A percentile compares a stretch with the other conserved stretches of the same genome.
phyloP scores from a whole-genome alignment of 768 basidiomycete genomes.

The Coprinellus micaceus region DNA sequence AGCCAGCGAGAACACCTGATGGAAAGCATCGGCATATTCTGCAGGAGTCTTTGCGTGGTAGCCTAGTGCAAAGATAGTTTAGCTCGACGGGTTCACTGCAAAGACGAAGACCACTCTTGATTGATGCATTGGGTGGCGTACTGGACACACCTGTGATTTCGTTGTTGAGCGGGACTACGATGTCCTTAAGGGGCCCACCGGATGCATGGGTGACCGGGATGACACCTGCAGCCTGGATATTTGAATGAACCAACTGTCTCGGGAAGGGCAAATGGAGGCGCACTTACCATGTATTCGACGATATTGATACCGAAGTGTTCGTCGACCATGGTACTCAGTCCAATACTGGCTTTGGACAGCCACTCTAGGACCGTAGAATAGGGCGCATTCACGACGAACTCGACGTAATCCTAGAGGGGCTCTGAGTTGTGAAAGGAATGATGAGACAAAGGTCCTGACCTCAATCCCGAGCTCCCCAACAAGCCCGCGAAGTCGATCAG shows the following conservation, averaged over 20 bases:
- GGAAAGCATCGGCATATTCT: constrained; percentile 65
- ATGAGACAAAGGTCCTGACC: constrained; percentile 24
- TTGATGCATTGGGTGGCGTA: neutral
- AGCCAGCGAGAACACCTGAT: constrained; percentile 58
- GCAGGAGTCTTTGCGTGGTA: constrained; percentile 71
- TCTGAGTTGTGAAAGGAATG: constrained; percentile 2
- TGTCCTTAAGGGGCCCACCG: constrained; percentile 88
- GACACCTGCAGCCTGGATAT: constrained; percentile 81
- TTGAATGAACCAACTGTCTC: too few species aligned
- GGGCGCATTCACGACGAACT: constrained; percentile 81
- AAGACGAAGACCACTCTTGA: too few species aligned
- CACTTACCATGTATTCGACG: constrained; percentile 91
- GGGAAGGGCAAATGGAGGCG: neutral
- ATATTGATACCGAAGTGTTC: constrained; percentile 99
- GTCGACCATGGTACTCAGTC: constrained; percentile 94
- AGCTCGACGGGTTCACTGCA: neutral
- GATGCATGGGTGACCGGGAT: constrained; percentile 92
- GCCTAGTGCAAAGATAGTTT: constrained; percentile 33
- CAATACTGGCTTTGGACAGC: constrained; percentile 75
- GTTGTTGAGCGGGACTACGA: constrained; percentile 76
- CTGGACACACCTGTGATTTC: constrained; percentile 56
- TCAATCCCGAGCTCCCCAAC: constrained; percentile 61
- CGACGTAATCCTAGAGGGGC: constrained; percentile 52
- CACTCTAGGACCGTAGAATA: constrained; percentile 67
- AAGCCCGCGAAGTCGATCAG: constrained; percentile 54